Evolutionary conservation across 257 asterid genomes (phyloP).

Genomic region (Solanum pennellii): DNA sequence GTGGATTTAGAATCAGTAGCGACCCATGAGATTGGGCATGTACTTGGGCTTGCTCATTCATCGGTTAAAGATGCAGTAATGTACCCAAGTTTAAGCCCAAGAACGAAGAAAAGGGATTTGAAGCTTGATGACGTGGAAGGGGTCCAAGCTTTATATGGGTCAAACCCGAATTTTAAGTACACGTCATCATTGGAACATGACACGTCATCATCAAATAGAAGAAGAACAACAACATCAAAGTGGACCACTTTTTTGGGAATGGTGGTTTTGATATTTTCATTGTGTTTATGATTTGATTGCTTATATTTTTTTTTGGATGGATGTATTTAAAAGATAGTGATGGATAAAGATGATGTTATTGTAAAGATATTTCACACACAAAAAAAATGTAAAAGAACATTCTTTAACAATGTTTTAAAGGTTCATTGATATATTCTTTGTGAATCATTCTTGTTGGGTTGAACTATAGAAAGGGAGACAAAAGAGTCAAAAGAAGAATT

Average conservation of each 20-base stretch:
- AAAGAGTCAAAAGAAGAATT: not conserved
- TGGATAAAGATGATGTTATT: not conserved
- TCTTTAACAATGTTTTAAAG: not conserved
- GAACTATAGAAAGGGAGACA: not conserved
- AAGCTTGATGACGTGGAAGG: slow-evolving; percentile 79
- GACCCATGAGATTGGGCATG: slow-evolving; percentile 87
- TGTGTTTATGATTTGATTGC: slow-evolving; percentile 14
- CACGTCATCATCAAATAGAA: slow-evolving; percentile 27
- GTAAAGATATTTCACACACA: not conserved
- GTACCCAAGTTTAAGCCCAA: slow-evolving; percentile 79
- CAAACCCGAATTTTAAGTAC: slow-evolving; percentile 54
- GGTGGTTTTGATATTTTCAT: slow-evolving; percentile 10
- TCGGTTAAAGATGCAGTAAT: slow-evolving; percentile 71
- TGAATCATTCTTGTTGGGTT: not conserved
- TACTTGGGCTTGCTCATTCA: slow-evolving; percentile 84
- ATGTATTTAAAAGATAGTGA: not conserved
- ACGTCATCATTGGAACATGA: slow-evolving; percentile 46
- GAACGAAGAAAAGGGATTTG: slow-evolving; percentile 64
- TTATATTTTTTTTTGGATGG: not conserved
- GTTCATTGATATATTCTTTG: not conserved
- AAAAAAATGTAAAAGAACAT: slow-evolving; percentile 2
- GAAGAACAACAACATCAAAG: slow-evolving; percentile 8
- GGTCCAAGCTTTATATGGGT: slow-evolving; percentile 67
- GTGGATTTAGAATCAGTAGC: slow-evolving; percentile 93
- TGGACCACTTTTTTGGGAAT: slow-evolving; percentile 16